These are phyloP conservation scores for Raphidocelis subcapitata DNA, from an alignment of 139 green algal species.

Conservation along the genomic window DNA sequence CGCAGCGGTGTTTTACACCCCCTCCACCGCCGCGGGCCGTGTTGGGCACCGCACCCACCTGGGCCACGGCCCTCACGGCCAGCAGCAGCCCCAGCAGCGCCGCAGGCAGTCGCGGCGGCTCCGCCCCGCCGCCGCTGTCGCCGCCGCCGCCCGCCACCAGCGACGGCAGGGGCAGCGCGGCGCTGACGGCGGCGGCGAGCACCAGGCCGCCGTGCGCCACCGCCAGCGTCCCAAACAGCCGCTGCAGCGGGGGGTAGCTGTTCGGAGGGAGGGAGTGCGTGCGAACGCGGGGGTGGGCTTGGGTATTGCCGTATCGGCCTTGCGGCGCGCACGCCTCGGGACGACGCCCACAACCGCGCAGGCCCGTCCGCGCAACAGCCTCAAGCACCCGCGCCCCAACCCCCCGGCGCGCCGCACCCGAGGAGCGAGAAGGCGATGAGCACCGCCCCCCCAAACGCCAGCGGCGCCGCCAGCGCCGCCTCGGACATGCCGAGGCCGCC, in stretches of 20 bases:
- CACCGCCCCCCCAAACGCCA: constrained; percentile 51
- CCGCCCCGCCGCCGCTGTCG: not conserved
- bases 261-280: not conserved
- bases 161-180: constrained; percentile 44
- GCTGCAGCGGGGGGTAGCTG: constrained; percentile 48
- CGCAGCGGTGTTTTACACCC: not conserved
- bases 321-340: no score
- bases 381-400: no score
- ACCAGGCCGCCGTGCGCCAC: constrained; percentile 49
- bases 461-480: constrained; percentile 49
- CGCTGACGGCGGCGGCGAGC: constrained; percentile 16
- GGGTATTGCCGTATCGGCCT: no score
- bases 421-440: constrained; percentile 46
- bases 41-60: no score
- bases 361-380: no score
- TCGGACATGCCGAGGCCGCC: constrained; percentile 52
- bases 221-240: constrained; percentile 27
- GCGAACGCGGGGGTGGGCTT: not conserved
- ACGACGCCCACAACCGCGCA: no score
- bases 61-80: not conserved
- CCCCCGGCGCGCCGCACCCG: not conserved
- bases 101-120: no score
- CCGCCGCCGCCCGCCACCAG: constrained; percentile 17
- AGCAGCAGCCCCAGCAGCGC: not conserved
- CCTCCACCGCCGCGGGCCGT: constrained; percentile 4